These are phyloP conservation scores for Coniochaeta sp. DNA, from an alignment of 2,329 filamentous ascomycete species.

Conservation along the genomic window DNA sequence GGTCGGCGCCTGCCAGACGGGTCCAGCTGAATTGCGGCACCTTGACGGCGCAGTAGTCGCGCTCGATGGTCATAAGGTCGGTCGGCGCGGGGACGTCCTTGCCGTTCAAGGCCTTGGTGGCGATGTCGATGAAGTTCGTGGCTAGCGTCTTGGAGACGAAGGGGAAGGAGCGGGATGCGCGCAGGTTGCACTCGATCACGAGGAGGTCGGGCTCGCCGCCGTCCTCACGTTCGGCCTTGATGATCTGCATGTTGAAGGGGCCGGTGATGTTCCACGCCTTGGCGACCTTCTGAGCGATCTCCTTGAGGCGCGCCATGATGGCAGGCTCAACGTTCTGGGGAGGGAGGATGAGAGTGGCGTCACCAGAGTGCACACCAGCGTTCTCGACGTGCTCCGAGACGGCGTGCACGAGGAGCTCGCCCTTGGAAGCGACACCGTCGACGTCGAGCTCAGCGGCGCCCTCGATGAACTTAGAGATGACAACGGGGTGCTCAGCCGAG, in stretches of 20 bases:
- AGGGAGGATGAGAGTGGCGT: conserved; percentile 89
- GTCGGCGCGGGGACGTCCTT: conserved; percentile 75
- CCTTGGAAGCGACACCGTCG: conserved; percentile 81
- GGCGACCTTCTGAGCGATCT: conserved; percentile 92
- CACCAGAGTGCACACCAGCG: conserved; percentile 95
- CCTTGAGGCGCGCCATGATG: conserved; percentile 83
- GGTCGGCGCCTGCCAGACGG: conserved; percentile 90
- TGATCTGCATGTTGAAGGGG: conserved; percentile 99
- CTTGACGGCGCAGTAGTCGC: conserved; percentile 93
- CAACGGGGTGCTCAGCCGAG: conserved; percentile 93
- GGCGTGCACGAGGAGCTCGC: conserved; percentile 83
- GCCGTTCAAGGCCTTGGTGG: conserved; percentile 85
- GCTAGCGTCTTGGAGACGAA: conserved; percentile 97
- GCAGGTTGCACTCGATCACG: conserved; percentile 97
- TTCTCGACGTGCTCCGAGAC: conserved; percentile 95
- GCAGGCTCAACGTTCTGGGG: conserved; percentile 70
- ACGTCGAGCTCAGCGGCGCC: conserved; percentile 95
- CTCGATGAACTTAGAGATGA: conserved; percentile 98
- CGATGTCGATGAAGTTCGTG: conserved; percentile 92
- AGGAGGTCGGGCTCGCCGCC: conserved; percentile 74
- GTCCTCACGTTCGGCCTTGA: conserved; percentile 76
- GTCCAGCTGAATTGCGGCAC: conserved; percentile 99
- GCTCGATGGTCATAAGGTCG: conserved; percentile 83
- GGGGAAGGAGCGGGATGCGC: conserved; percentile 94
- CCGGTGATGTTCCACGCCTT: conserved; percentile 96